Conservation (phyloP, 2,329 filamentous ascomycete species). For the Zarea fungicola region DNA sequence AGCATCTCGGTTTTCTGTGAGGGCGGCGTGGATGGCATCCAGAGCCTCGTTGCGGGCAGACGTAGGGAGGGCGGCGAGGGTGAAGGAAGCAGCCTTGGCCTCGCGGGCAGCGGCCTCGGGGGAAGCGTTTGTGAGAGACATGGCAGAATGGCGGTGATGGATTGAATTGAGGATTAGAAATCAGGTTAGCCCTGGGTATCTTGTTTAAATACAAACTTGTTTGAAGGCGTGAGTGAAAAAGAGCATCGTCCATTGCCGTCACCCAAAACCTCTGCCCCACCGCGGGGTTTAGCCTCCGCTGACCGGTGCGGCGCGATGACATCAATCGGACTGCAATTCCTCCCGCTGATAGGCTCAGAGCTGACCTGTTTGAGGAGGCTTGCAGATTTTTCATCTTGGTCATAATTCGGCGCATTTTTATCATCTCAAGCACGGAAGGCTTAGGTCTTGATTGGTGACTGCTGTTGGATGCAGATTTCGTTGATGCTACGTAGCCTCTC, state of each 20-base stretch:
- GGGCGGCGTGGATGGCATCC: conserved; percentile 73
- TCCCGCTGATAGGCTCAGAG: conserved; percentile 4
- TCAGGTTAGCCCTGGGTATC: not conserved
- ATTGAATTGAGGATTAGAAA: not conserved
- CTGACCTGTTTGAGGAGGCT: conserved; percentile 2
- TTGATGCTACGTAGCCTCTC: not conserved
- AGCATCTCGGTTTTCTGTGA: conserved; percentile 61
- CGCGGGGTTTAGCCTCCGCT: conserved; percentile 11
- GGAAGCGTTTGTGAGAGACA: conserved; percentile 87
- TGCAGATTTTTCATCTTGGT: conserved; percentile 3
- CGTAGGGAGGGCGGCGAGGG: conserved; percentile 72
- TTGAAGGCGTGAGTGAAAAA: not conserved
- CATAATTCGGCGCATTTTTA: not conserved
- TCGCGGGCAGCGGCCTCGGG: conserved; percentile 70
- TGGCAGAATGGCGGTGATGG: conserved; percentile 29
- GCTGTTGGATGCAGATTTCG: not conserved
- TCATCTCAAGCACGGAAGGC: not conserved
- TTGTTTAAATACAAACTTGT: not conserved
- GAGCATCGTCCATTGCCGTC: conserved; percentile 4
- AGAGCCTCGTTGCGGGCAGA: conserved; percentile 78
- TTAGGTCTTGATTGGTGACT: not conserved
- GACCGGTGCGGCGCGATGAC: conserved; percentile 7
- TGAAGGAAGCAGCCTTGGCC: conserved; percentile 76
- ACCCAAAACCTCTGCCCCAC: conserved; percentile 2
- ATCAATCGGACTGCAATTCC: not conserved